These are phyloP conservation scores for Fimicolochytrium jonesii DNA, from an alignment of 192 early-diverging fungal genomes.

Conservation along the genomic window DNA sequence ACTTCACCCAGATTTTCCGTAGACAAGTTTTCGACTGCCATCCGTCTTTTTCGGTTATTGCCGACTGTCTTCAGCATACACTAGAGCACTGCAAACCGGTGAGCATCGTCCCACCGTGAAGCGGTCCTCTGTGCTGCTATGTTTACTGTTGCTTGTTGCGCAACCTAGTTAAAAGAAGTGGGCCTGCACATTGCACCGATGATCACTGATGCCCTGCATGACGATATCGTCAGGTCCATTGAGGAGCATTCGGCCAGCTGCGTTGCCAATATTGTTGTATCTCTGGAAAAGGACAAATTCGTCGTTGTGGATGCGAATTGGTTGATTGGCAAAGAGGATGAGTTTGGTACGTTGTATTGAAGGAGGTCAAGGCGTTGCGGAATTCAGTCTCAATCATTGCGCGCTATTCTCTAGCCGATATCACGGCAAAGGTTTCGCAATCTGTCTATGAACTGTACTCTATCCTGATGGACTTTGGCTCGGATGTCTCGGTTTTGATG, in stretches of 20 bases:
- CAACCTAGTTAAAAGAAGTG: slow-evolving; percentile 70
- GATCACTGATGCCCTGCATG: slow-evolving; percentile 73
- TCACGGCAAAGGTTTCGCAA: slow-evolving; percentile 42
- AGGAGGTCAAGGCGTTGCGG: slow-evolving; percentile 35
- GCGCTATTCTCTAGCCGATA: slow-evolving; percentile 7
- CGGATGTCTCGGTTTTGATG: slow-evolving; percentile 66
- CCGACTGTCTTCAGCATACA: slow-evolving; percentile 75
- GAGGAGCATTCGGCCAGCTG: slow-evolving; percentile 62
- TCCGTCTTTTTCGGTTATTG: slow-evolving; percentile 75
- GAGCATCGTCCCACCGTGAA: too few species aligned
- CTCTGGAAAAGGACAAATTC: slow-evolving; percentile 67
- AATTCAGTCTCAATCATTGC: slow-evolving; percentile 36
- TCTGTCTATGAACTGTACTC: slow-evolving; percentile 68
- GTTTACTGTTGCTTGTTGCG: too few species aligned
- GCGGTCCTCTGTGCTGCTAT: too few species aligned
- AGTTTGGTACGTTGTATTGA: slow-evolving; percentile 4
- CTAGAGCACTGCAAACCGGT: slow-evolving; percentile 73
- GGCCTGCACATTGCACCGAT: slow-evolving; percentile 84
- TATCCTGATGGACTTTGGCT: slow-evolving; percentile 66
- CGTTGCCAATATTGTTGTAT: slow-evolving; percentile 58
- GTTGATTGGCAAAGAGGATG: slow-evolving; percentile 8
- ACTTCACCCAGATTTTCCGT: slow-evolving; percentile 82
- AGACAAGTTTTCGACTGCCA: slow-evolving; percentile 80
- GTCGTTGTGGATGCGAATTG: slow-evolving; percentile 38
- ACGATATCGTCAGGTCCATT: slow-evolving; percentile 68